Base-by-base conservation (phyloP, 2,329 filamentous ascomycete species). In the Trichoderma sp. region DNA sequence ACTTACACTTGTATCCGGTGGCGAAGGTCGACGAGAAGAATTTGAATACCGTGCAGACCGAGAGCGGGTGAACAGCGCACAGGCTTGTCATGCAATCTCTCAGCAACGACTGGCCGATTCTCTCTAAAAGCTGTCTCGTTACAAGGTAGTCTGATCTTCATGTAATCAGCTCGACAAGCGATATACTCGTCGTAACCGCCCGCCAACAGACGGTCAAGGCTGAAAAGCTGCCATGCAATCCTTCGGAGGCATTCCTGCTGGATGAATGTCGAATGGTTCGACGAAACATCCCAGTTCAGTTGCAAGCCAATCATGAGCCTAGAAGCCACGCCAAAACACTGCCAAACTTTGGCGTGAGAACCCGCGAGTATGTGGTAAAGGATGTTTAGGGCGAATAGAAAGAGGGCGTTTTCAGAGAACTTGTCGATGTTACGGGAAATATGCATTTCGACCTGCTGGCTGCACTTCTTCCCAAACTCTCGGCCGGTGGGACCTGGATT, bases 111-210 rank as follows among this genome's bases (percentile, higher is more conserved):
- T 5, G 76, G 73, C 10, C 72, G 72, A 68, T 76, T 75, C 32
- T 79, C 76, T 21, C 74, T 74, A 56, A 80, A 79, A 3, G 77
- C 75, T 2, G 75, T 70, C 65, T 81, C 77, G 18, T 72, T 73
- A 63, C 79, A 80, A 7, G 80, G 80, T 24, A 81, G 69, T 2
- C 77, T 73, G 8, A 82, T 78, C 68, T 77, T 78, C 78, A 81
- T 80, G 37, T 77, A 77, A 16, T 81, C 77, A 6, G 78, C 75
- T 13, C 77, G 76, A 37, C 78, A 78, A 14, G 75, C 75, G 24
- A 82, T 76, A 68, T 82, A 81, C 59, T 81, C 80, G 30, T 81
- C 80, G 56, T 80, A 82, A 1, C 80, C 80, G 2, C 77, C 79
- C 1, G 80, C 79, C 13, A 81, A 74, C 28, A 79, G 70, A 8